Evolutionary conservation across 225 moss, liverwort and hornwort genomes (phyloP), one percentile per base, ranked within the genome.

Genomic region (Pseudisothecium myosuroides): DNA sequence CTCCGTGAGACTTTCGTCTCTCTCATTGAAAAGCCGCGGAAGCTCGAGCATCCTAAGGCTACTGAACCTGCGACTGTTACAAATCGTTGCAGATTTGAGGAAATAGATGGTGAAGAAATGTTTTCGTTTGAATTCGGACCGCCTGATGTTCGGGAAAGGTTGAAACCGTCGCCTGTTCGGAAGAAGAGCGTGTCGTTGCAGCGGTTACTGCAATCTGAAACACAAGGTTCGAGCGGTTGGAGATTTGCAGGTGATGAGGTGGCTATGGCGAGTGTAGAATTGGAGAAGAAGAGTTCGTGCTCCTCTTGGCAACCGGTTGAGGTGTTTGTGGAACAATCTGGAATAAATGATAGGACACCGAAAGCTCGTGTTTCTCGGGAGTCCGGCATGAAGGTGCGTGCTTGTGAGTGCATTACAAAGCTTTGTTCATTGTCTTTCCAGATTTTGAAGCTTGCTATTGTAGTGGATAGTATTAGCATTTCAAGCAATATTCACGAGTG

Each of bases 81-180:
- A 10, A 74, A 26, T n/a, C 39, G 32, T 41, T 50, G 62, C 39
- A 47, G 14, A 17, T 10, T 39, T 12, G 89, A 82, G 49, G 87
- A 89, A 7, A 21, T 81, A 7, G 90, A 89, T n/a, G 74, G 89
- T 18, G 90, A 92, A 7, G 92, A 90, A n/a, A 68, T 88, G 80
- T 92, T 92, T 43, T 88, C 92, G 12, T 56, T 88, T 22, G 86
- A 86, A 52, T 93, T 93, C 21, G 90, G 91, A 49, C 90, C 81
- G 12, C 75, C 86, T 32, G 87, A 61, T 28, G 43, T 8, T 4
- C 62, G 21, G 32, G 78, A 9, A 28, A n/a, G 16, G 37, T 26
- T 27, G 83, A 54, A 90, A 27, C 37, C 50, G 41, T 67, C 59
- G 5, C 66, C 87, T 41, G 54, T n/a, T 52, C 73, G 81, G 14